These are phyloP conservation scores for Starmerella floricola DNA, from an alignment of 805 yeast species.

Conservation along the genomic window DNA sequence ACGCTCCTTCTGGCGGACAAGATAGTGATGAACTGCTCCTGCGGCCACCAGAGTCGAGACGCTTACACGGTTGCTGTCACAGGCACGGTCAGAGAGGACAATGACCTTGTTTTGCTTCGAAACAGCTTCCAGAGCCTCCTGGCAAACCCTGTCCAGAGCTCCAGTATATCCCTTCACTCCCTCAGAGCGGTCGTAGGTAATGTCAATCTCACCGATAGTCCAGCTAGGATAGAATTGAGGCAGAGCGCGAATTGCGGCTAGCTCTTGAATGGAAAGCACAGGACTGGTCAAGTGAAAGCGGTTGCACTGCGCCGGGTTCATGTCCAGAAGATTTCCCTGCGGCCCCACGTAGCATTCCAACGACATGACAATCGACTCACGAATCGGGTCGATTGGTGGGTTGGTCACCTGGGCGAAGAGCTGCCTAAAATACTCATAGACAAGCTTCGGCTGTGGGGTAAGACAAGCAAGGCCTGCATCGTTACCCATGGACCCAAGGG, in stretches of 20 bases:
- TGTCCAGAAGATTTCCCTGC: slow-evolving; percentile 91
- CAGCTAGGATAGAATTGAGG: slow-evolving; percentile 70
- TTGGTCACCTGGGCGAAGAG: slow-evolving; percentile 96
- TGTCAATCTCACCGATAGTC: slow-evolving; percentile 73
- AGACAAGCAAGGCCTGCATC: slow-evolving; percentile 92
- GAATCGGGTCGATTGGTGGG: slow-evolving; percentile 97
- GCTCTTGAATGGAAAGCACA: slow-evolving; percentile 58
- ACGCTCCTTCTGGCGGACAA: slow-evolving; percentile 91
- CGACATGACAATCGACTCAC: slow-evolving; percentile 95
- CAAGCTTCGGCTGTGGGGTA: slow-evolving; percentile 78
- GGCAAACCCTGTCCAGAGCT: slow-evolving; percentile 77
- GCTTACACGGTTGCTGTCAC: slow-evolving; percentile 54
- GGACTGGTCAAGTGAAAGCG: slow-evolving; percentile 76
- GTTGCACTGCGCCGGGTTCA: slow-evolving; percentile 85
- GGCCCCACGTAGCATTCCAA: slow-evolving; percentile 95
- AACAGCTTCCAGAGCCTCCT: slow-evolving; percentile 76
- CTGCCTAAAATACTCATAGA: slow-evolving; percentile 90
- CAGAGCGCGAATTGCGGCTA: slow-evolving; percentile 62
- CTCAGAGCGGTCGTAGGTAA: slow-evolving; percentile 71
- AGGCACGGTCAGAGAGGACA: slow-evolving; percentile 58
- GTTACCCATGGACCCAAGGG: slow-evolving; percentile 97
- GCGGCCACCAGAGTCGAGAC: slow-evolving; percentile 83
- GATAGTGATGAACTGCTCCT: slow-evolving; percentile 94
- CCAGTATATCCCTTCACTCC: slow-evolving; percentile 77
- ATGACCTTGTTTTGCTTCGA: slow-evolving; percentile 62